A percentile compares a stretch with the other conserved stretches of the same genome.
These are phyloP conservation scores for Fraxinus floribunda DNA, from an alignment of 305 asterid species.

Conservation along the genomic window DNA sequence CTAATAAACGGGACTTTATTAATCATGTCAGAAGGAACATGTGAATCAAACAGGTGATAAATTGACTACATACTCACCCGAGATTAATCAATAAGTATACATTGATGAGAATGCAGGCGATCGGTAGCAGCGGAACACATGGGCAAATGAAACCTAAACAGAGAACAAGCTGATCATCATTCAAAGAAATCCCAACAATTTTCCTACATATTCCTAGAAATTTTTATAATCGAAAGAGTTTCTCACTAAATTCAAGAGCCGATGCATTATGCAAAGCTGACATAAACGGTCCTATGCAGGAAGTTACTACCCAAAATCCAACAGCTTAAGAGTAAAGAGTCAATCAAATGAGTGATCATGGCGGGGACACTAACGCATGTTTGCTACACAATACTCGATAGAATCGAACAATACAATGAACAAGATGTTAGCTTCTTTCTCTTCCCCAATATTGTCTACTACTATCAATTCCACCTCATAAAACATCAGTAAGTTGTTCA, in stretches of 20 bases:
- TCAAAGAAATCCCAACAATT: slow-evolving; percentile 12
- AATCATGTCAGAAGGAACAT: not conserved
- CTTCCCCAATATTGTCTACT: not conserved
- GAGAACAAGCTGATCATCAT: slow-evolving; percentile 16
- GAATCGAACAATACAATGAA: not conserved
- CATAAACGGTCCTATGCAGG: not conserved
- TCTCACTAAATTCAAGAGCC: not conserved
- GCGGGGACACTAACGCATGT: not conserved
- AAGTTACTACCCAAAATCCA: not conserved
- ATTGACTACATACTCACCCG: slow-evolving; percentile 52
- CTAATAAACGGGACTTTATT: not conserved
- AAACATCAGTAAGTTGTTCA: not conserved
- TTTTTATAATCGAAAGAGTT: not conserved
- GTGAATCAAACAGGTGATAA: not conserved
- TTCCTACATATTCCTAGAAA: not conserved
- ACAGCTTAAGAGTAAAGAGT: not conserved
- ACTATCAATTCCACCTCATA: not conserved
- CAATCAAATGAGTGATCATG: not conserved
- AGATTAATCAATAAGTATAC: slow-evolving; percentile 83
- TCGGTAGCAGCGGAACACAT: slow-evolving; percentile 85
- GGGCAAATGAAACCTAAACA: slow-evolving; percentile 89
- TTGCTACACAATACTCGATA: not conserved
- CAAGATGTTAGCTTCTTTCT: not conserved
- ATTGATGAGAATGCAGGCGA: slow-evolving; percentile 85
- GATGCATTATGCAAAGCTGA: not conserved